phyloP scores from a whole-genome alignment of 2,329 filamentous ascomycete genomes.

The Ceratocystis colombiana region DNA sequence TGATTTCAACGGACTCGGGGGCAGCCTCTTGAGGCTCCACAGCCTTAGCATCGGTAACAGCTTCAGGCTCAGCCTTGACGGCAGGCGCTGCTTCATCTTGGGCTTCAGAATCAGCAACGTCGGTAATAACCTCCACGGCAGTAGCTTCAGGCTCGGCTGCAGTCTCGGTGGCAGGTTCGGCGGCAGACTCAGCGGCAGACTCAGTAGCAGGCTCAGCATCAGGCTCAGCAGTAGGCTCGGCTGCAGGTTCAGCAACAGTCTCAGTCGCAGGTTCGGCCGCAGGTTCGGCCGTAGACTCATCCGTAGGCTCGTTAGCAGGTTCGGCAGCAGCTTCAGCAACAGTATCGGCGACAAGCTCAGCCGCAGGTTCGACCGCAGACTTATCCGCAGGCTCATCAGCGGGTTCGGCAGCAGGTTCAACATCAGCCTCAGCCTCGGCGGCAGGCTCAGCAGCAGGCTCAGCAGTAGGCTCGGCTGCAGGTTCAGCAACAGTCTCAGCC shows the following conservation, averaged over 20 bases:
- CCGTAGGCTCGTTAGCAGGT: not conserved
- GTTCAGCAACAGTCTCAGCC: not conserved
- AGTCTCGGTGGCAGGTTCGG: slow-evolving; percentile 6
- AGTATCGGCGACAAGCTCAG: not conserved
- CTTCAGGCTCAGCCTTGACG: not conserved
- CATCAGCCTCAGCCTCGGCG: not conserved
- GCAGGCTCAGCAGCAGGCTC: not conserved
- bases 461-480: not conserved
- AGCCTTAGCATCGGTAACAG: not conserved
- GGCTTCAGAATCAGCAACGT: slow-evolving; percentile 15
- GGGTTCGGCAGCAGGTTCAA: not conserved
- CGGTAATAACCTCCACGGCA: not conserved
- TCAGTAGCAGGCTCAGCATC: too few species aligned
- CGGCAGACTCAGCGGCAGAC: not conserved
- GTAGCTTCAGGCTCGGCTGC: slow-evolving; percentile 17
- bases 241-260: too few species aligned
- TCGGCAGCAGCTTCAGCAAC: not conserved
- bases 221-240: too few species aligned
- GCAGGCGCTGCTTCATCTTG: slow-evolving; percentile 7
- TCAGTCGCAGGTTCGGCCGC: too few species aligned
- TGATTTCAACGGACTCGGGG: not conserved
- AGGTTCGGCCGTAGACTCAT: not conserved
- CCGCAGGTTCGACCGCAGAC: too few species aligned
- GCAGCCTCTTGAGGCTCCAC: not conserved
- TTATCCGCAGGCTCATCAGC: not conserved